Conservation (phyloP, 176 grass and related monocot species). For the Musa acuminata region DNA sequence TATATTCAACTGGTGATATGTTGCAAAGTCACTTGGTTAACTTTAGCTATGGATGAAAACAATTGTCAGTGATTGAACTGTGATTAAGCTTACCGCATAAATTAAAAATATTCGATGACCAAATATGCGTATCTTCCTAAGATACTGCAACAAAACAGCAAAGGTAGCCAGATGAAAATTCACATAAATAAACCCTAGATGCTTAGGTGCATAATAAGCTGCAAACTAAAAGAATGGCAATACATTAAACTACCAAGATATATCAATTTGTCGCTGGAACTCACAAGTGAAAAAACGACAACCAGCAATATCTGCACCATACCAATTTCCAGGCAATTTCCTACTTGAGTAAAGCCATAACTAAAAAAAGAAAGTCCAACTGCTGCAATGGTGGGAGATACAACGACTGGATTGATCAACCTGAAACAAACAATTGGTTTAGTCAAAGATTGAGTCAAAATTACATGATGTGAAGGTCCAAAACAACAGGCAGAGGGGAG, state of each 20-base stretch:
- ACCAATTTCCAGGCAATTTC: conserved; percentile 85
- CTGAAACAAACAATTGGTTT: conserved; percentile 37
- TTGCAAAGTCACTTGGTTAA: no score
- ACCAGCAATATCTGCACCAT: conserved; percentile 69
- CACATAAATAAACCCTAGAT: background rate
- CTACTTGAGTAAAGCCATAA: conserved; percentile 87
- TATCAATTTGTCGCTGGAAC: conserved; percentile 19
- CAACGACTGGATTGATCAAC: conserved; percentile 93
- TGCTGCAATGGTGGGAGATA: conserved; percentile 85
- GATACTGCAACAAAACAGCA: conserved; percentile 50
- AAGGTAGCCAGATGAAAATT: conserved; percentile 8
- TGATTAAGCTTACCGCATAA: conserved; percentile 56
- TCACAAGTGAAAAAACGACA: conserved; percentile 89
- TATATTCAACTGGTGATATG: no score
- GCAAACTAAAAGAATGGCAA: background rate
- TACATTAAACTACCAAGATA: background rate
- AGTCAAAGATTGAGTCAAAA: background rate
- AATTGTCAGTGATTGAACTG: background rate
- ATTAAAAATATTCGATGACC: conserved; percentile 85
- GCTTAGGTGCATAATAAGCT: background rate
- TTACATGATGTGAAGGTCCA: background rate
- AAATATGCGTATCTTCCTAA: conserved; percentile 92
- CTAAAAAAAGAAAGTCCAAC: conserved; percentile 94
- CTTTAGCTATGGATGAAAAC: background rate
- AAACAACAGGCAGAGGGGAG: background rate